These are phyloP conservation scores for Alternaria postmessia DNA, from an alignment of 2,329 filamentous ascomycete species.

Conservation along the genomic window DNA sequence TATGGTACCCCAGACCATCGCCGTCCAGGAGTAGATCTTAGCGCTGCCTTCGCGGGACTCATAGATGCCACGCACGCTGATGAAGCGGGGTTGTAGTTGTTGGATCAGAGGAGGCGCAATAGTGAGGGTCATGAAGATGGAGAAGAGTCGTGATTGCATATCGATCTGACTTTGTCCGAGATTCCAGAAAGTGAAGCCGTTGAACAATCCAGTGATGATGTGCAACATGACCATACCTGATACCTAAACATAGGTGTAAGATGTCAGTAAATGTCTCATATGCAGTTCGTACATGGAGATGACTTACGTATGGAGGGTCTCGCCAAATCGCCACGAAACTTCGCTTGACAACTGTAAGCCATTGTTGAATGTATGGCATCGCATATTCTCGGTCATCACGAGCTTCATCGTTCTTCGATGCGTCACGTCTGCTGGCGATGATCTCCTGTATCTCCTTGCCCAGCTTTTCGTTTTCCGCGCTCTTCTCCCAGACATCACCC, in stretches of 20 bases:
- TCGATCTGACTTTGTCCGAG: conserved; percentile 53
- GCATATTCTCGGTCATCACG: conserved; percentile 57
- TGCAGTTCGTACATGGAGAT: too few relatives aligned
- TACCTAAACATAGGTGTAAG: too few relatives aligned
- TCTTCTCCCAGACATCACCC: conserved; percentile 56
- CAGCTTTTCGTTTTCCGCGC: conserved; percentile 49
- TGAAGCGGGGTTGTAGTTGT: conserved; percentile 77
- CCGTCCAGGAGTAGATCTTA: conserved; percentile 81
- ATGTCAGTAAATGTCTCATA: too few relatives aligned
- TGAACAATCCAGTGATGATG: conserved; percentile 60
- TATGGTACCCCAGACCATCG: conserved; percentile 71
- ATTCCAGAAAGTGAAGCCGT: conserved; percentile 60
- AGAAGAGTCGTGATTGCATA: conserved; percentile 71
- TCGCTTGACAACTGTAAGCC: conserved; percentile 52
- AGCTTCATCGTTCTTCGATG: conserved; percentile 43
- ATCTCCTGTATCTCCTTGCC: conserved; percentile 54
- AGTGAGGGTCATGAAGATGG: conserved; percentile 78
- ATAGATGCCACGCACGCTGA: conserved; percentile 72
- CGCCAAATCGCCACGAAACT: conserved; percentile 70
- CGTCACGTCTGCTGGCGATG: conserved; percentile 44
- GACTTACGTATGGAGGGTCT: conserved; percentile 69
- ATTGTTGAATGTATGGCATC: conserved; percentile 54
- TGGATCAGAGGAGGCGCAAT: conserved; percentile 79
- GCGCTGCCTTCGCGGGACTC: conserved; percentile 75
- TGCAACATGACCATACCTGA: conserved; percentile 58